A percentile compares a stretch with the other conserved stretches of the same genome.
These are phyloP conservation scores for Lactarius akahatsu DNA, from an alignment of 768 basidiomycete genomes.

Conservation along the genomic window DNA sequence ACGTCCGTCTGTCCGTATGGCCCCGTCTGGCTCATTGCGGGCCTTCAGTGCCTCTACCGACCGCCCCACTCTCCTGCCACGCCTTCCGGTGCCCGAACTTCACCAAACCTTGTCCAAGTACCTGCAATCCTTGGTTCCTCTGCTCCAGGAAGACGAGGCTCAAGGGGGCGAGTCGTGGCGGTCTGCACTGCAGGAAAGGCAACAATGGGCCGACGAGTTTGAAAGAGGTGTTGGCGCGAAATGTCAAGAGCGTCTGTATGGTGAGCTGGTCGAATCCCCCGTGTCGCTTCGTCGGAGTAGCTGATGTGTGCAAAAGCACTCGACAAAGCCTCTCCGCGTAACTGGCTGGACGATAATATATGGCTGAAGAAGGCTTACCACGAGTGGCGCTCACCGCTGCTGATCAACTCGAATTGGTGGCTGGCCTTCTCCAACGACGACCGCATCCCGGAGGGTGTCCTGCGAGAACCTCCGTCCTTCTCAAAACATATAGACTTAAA, in stretches of 20 bases:
- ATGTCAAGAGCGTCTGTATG: slow-evolving; percentile 72
- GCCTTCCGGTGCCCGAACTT: slow-evolving; percentile 82
- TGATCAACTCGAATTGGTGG: slow-evolving; percentile 98
- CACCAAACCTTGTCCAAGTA: slow-evolving; percentile 74
- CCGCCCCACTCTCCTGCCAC: slow-evolving; percentile 44
- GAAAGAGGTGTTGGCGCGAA: slow-evolving; percentile 62
- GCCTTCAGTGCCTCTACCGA: slow-evolving; percentile 2
- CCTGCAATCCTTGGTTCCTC: slow-evolving; percentile 71
- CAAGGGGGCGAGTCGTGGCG: slow-evolving; percentile 53
- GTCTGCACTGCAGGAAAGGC: slow-evolving; percentile 52
- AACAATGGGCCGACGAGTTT: slow-evolving; percentile 67
- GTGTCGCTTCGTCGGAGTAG: slow-evolving; percentile 10
- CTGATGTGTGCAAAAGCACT: slow-evolving; percentile 52
- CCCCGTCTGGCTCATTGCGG: slow-evolving; percentile 1
- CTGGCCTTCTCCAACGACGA: slow-evolving; percentile 77
- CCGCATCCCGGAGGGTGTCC: slow-evolving; percentile 48
- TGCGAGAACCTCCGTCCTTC: slow-evolving; percentile 30
- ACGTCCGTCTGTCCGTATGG: not conserved
- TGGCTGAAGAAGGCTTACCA: slow-evolving; percentile 89
- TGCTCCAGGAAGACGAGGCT: slow-evolving; percentile 72
- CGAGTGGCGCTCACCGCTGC: slow-evolving; percentile 80
- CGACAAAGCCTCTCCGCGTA: slow-evolving; percentile 78
- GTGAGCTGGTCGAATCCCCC: slow-evolving; percentile 39
- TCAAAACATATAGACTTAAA: slow-evolving; percentile 45
- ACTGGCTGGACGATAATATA: slow-evolving; percentile 94